phyloP scores from a whole-genome alignment of 1,284 basidiomycete genomes.

The Puccinia novopanici region DNA sequence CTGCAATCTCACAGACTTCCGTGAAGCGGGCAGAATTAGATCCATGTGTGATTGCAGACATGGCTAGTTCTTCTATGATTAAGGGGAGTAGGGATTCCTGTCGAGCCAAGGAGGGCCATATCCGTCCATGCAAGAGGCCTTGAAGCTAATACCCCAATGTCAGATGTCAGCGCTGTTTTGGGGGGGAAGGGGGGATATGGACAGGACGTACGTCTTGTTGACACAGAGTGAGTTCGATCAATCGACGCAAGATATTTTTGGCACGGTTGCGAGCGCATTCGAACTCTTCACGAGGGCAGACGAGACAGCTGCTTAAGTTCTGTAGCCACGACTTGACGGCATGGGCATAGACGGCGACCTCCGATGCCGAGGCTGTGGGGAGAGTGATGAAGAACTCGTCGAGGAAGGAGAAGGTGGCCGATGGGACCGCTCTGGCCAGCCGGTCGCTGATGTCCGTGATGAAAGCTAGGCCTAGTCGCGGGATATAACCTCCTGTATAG shows the following conservation, averaged over 20 bases:
- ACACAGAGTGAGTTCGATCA: constrained; percentile 73
- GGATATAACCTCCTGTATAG: constrained; percentile 69
- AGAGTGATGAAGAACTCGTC: constrained; percentile 72
- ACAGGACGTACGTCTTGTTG: constrained; percentile 67
- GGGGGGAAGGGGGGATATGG: too few relatives aligned
- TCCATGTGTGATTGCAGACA: constrained; percentile 76
- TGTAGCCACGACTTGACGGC: constrained; percentile 84
- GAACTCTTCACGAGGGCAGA: constrained; percentile 65
- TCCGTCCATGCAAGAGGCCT: constrained; percentile 40
- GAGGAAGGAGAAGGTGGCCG: constrained; percentile 81
- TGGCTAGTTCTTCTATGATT: constrained; percentile 74
- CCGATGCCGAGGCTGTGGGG: constrained; percentile 62
- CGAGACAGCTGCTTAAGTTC: constrained; percentile 72
- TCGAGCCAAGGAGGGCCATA: constrained; percentile 47
- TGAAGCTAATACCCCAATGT: constrained; percentile 19
- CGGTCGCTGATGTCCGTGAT: constrained; percentile 70
- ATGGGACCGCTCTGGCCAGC: constrained; percentile 71
- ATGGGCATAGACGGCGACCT: constrained; percentile 69
- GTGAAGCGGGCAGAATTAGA: constrained; percentile 74
- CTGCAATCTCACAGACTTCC: constrained; percentile 72
- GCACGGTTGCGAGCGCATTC: constrained; percentile 60
- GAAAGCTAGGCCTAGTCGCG: constrained; percentile 71
- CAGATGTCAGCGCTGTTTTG: too few relatives aligned
- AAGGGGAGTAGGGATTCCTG: constrained; percentile 64
- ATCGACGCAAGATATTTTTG: constrained; percentile 72